These are phyloP conservation scores for Zea mays DNA, from an alignment of 176 grass and related monocot species.

Conservation along the genomic window Zm-B73-REFERENCE-NAM-5.0 NC_050102.1:145571501-145572000, in stretches of 20 bases:
- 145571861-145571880: background rate
- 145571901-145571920: background rate
- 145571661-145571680: background rate
- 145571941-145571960: background rate
- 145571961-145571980: too few relatives aligned
- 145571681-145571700: background rate
- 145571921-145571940: background rate
- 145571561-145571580: background rate
- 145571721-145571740: background rate
- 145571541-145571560: slow-evolving; percentile 39
- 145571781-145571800: background rate
- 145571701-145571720: background rate
- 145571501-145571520: slow-evolving; percentile 68
- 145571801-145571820: background rate
- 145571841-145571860: background rate
- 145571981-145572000: too few relatives aligned
- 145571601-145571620: slow-evolving; percentile 63
- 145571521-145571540: slow-evolving; percentile 58
- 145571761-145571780: background rate
- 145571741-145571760: background rate
- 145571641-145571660: background rate
- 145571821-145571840: background rate
- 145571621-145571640: slow-evolving; percentile 44
- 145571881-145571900: background rate
- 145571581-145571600: background rate